Conservation (phyloP, 208 protist genomes). For the Acanthamoeba castellanii region DNA sequence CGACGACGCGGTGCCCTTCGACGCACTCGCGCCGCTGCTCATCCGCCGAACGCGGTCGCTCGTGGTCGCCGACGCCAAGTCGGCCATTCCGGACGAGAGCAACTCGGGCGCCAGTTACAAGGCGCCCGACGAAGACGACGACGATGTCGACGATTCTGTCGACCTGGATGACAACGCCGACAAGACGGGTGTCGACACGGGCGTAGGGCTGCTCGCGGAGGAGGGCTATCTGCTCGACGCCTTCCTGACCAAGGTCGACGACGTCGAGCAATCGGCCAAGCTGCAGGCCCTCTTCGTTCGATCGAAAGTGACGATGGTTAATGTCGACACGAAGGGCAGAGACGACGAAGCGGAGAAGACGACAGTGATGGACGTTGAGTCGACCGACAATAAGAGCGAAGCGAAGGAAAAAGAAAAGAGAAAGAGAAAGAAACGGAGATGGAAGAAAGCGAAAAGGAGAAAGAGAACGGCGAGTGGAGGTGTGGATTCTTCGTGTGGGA, state of each 20-base stretch:
- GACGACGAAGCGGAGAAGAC: neutral
- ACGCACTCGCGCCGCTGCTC: neutral
- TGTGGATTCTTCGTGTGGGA: neutral
- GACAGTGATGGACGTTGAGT: neutral
- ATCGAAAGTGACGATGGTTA: neutral
- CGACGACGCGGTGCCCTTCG: neutral
- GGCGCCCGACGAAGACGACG: neutral
- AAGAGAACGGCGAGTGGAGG: neutral
- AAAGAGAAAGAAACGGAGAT: neutral
- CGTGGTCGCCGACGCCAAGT: neutral
- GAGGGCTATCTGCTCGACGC: constrained; percentile 38
- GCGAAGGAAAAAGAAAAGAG: neutral
- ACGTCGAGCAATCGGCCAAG: neutral
- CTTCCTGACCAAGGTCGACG: neutral
- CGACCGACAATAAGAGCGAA: neutral
- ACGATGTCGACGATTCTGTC: neutral
- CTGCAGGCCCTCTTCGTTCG: constrained; percentile 15
- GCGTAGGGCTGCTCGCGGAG: neutral
- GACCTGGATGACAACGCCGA: neutral
- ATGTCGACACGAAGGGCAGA: neutral
- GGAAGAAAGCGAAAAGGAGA: neutral
- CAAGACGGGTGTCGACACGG: neutral
- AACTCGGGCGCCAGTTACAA: neutral
- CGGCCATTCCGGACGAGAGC: neutral
- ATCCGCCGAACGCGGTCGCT: neutral